Conservation (phyloP, 2,329 filamentous ascomycete genomes). For the Cercospora berteroae region DNA sequence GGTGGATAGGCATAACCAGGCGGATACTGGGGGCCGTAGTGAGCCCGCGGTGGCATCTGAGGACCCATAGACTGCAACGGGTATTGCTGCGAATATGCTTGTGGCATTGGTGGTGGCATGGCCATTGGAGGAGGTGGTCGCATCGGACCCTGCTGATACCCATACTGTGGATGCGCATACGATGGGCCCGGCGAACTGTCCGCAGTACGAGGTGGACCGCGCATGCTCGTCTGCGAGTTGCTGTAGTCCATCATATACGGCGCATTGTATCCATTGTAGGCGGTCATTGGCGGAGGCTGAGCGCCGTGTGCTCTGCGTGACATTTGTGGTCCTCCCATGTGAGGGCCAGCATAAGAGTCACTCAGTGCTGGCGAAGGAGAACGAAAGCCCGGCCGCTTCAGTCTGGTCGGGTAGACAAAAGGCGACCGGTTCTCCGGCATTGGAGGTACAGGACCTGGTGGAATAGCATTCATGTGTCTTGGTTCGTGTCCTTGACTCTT, state of each 20-base stretch:
- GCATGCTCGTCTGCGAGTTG: constrained; percentile 27
- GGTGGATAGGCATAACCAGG: constrained; percentile 25
- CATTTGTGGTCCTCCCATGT: constrained; percentile 30
- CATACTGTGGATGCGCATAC: constrained; percentile 32
- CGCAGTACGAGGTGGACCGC: constrained; percentile 30
- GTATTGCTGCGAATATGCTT: constrained; percentile 24
- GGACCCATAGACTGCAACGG: constrained; percentile 23
- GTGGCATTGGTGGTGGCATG: constrained; percentile 25
- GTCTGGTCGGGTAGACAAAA: constrained; percentile 44
- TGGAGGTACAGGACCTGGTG: constrained; percentile 34
- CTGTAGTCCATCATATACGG: constrained; percentile 31
- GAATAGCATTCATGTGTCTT: constrained; percentile 31
- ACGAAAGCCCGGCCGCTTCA: constrained; percentile 44
- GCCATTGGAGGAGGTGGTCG: constrained; percentile 23
- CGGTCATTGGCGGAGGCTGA: constrained; percentile 28
- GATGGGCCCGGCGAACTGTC: constrained; percentile 27
- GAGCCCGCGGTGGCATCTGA: constrained; percentile 14
- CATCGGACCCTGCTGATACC: constrained; percentile 30
- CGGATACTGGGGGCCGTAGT: constrained; percentile 25
- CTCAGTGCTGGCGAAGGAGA: constrained; percentile 47
- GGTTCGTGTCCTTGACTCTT: constrained; percentile 42
- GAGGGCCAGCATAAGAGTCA: constrained; percentile 38
- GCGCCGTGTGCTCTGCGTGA: constrained; percentile 24
- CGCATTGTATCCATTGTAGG: constrained; percentile 34
- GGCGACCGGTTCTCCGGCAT: constrained; percentile 40